These are phyloP conservation scores for Leccinum pellstonianum DNA, from an alignment of 768 basidiomycete genomes.

Conservation along the genomic window DNA sequence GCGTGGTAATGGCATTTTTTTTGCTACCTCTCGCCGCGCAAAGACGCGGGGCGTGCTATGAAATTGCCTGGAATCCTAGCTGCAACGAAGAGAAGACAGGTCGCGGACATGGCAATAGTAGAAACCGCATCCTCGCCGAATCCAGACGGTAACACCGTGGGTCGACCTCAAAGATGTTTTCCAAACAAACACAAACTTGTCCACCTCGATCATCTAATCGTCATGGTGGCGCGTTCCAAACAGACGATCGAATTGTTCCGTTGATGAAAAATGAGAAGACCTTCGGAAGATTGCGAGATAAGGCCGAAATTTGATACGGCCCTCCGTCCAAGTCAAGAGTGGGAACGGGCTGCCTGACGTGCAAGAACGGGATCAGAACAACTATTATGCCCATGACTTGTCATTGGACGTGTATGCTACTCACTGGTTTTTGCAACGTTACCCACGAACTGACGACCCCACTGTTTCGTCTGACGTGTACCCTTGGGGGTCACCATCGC, in stretches of 20 bases:
- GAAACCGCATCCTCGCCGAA: constrained; percentile 19
- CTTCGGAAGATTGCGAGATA: too few species aligned
- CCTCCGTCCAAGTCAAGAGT: too few species aligned
- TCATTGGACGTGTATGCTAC: too few species aligned
- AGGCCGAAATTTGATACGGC: too few species aligned
- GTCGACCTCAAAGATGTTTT: not conserved
- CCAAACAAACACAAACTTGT: constrained; percentile 29
- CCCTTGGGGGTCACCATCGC: too few species aligned
- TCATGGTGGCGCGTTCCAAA: constrained; percentile 51
- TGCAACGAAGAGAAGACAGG: constrained; percentile 8
- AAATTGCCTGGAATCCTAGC: constrained; percentile 17
- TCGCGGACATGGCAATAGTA: constrained; percentile 18
- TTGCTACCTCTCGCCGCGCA: constrained; percentile 20
- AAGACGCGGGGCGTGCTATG: constrained; percentile 23
- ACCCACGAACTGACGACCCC: too few species aligned
- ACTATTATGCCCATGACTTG: too few species aligned
- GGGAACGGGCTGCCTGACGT: too few species aligned
- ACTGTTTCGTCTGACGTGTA: too few species aligned
- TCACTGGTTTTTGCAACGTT: too few species aligned
- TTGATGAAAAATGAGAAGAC: too few species aligned
- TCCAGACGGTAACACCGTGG: not conserved
- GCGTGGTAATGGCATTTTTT: constrained; percentile 38
- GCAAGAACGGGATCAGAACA: too few species aligned
- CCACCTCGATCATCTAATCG: constrained; percentile 4
- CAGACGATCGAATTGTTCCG: not conserved